These are phyloP conservation scores for Fusarium staphyleae DNA, from an alignment of 2,329 filamentous ascomycete species.

Conservation along the genomic window DNA sequence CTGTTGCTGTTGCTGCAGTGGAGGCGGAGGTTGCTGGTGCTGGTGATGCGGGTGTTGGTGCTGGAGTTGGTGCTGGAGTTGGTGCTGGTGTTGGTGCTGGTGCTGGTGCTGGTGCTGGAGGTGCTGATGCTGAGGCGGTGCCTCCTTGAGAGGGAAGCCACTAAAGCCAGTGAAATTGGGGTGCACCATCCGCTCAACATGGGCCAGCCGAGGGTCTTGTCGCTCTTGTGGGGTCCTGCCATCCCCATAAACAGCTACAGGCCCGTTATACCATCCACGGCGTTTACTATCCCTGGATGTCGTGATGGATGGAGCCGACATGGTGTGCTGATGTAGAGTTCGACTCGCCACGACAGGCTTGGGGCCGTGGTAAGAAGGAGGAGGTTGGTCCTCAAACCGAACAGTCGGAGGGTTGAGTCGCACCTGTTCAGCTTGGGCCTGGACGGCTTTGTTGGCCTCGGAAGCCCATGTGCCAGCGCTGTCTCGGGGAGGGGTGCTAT, in stretches of 20 bases:
- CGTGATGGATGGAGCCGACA: slow-evolving; percentile 64
- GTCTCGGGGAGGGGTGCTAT: slow-evolving; percentile 59
- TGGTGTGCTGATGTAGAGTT: slow-evolving; percentile 62
- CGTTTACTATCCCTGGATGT: slow-evolving; percentile 69
- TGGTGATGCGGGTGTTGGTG: too few relatives aligned
- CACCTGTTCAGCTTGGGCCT: slow-evolving; percentile 61
- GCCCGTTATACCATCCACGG: slow-evolving; percentile 75
- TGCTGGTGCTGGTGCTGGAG: slow-evolving; percentile 11
- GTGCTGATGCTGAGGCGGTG: slow-evolving; percentile 39
- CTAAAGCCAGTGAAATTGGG: slow-evolving; percentile 62
- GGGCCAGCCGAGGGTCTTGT: slow-evolving; percentile 48
- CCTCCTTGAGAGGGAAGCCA: slow-evolving; percentile 55
- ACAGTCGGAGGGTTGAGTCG: slow-evolving; percentile 57
- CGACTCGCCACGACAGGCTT: slow-evolving; percentile 42
- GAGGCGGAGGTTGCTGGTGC: slow-evolving; percentile 21
- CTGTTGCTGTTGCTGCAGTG: slow-evolving; percentile 31
- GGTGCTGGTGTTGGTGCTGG: slow-evolving; percentile 40
- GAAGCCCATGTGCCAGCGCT: slow-evolving; percentile 63
- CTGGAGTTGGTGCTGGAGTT: too few relatives aligned
- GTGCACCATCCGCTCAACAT: slow-evolving; percentile 64
- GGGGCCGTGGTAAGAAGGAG: slow-evolving; percentile 44
- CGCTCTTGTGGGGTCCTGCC: slow-evolving; percentile 39
- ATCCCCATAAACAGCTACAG: slow-evolving; percentile 50
- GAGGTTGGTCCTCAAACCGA: slow-evolving; percentile 60
- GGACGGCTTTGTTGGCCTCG: slow-evolving; percentile 62